Evolutionary conservation across 768 basidiomycete species (phyloP).

Genomic region (Tylopilus felleus): DNA sequence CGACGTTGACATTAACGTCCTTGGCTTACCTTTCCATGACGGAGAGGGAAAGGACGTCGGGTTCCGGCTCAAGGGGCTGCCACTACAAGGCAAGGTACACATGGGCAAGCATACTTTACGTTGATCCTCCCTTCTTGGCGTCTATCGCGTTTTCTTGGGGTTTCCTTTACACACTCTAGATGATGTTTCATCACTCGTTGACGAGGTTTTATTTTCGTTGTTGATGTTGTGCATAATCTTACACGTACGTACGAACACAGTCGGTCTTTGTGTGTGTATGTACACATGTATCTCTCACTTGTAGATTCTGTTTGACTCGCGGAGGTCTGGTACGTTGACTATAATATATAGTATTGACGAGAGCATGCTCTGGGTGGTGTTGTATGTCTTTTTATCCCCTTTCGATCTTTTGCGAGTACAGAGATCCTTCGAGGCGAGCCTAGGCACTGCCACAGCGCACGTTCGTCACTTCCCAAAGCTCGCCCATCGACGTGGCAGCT

Average conservation of each 20-base stretch:
- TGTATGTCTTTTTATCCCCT: too few relatives aligned
- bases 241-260: constrained; percentile 3
- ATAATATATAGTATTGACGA: background rate
- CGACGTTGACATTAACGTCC: constrained; percentile 54
- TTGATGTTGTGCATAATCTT: background rate
- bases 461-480: too few relatives aligned
- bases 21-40: constrained; percentile 55
- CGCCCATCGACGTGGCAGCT: too few relatives aligned
- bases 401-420: too few relatives aligned
- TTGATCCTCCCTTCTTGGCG: background rate
- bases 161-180: background rate
- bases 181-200: constrained; percentile 3
- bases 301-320: constrained; percentile 16
- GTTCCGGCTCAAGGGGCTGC: constrained; percentile 60
- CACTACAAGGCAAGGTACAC: constrained; percentile 62
- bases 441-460: too few relatives aligned
- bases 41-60: constrained; percentile 37
- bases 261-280: constrained; percentile 1
- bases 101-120: constrained; percentile 51
- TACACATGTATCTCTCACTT: constrained; percentile 12
- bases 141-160: background rate
- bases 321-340: background rate
- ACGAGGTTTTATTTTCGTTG: background rate
- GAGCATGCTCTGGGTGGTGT: background rate
- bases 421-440: too few relatives aligned